These are phyloP conservation scores for Paraconiothyrium brasiliense DNA, from an alignment of 2,329 filamentous ascomycete species.

Conservation along the genomic window DNA sequence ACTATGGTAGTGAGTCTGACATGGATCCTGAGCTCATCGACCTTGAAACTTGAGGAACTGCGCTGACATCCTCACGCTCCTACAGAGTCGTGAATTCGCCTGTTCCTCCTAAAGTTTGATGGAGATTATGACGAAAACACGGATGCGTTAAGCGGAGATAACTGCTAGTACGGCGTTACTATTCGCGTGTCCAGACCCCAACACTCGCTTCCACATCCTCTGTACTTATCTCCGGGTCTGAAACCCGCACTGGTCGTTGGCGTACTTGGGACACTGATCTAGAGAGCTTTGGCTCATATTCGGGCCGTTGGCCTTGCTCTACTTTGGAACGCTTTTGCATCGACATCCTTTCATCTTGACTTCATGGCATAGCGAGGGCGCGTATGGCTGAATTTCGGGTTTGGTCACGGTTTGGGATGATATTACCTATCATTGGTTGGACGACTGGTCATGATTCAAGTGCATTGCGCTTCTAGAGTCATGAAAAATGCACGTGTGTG, in stretches of 20 bases:
- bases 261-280: conserved; percentile 1
- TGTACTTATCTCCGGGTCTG: background rate
- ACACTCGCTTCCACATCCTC: background rate
- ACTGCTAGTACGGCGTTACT: background rate
- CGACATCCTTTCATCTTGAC: conserved; percentile 2
- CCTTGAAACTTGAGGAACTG: conserved; percentile 20
- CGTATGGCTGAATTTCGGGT: background rate
- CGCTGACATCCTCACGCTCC: conserved; percentile 7
- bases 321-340: conserved; percentile 11
- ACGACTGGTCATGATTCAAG: conserved; percentile 2
- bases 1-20: conserved; percentile 51
- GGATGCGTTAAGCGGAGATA: background rate
- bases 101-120: background rate
- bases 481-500: background rate
- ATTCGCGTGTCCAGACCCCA: background rate
- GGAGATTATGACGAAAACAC: background rate
- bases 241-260: background rate
- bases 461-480: background rate
- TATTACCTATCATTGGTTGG: background rate
- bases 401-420: background rate
- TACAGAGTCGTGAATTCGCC: background rate
- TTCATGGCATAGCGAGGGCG: conserved; percentile 15
- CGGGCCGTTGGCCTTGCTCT: conserved; percentile 1
- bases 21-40: conserved; percentile 37
- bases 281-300: conserved; percentile 13